These are phyloP conservation scores for Osmanthus fragrans DNA, from an alignment of 257 asterid genomes.

Conservation along the genomic window DNA sequence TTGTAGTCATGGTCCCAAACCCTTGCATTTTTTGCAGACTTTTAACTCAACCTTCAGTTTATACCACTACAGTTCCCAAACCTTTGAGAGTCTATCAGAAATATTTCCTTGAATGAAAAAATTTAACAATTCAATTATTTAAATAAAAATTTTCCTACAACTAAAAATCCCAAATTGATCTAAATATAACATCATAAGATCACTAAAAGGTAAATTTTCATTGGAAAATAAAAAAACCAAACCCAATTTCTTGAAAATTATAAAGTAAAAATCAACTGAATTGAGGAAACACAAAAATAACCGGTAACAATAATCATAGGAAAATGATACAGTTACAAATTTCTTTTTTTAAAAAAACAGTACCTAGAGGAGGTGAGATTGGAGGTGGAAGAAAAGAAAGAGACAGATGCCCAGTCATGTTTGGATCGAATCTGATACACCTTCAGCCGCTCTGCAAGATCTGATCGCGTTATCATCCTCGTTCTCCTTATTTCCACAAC, in stretches of 20 bases:
- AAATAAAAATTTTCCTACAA: not conserved
- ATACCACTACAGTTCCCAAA: too few relatives aligned
- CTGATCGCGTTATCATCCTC: conserved; percentile 86
- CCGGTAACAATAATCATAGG: not conserved
- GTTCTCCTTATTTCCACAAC: not conserved
- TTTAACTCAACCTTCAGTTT: too few relatives aligned
- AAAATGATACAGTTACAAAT: not conserved
- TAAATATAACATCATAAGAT: conserved; percentile 1
- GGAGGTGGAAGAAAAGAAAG: conserved; percentile 80
- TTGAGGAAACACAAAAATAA: not conserved
- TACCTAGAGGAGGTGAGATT: conserved; percentile 66
- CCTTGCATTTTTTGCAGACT: too few relatives aligned
- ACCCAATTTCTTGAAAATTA: not conserved
- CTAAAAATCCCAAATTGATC: conserved; percentile 15
- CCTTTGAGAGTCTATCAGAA: too few relatives aligned
- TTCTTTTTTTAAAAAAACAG: not conserved
- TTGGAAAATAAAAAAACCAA: too few relatives aligned
- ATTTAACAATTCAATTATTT: conserved; percentile 5
- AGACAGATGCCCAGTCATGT: conserved; percentile 79
- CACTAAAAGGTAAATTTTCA: conserved; percentile 1
- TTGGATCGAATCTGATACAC: conserved; percentile 93
- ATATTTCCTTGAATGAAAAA: not conserved
- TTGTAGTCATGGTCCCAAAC: too few relatives aligned
- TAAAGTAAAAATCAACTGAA: conserved; percentile 15
- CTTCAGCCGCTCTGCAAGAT: conserved; percentile 87